Percentiles rank a stretch among this genome's conserved stretches.
phyloP scores from a whole-genome alignment of 495 filamentous ascomycete species.

The Ramalina peruviana region DNA sequence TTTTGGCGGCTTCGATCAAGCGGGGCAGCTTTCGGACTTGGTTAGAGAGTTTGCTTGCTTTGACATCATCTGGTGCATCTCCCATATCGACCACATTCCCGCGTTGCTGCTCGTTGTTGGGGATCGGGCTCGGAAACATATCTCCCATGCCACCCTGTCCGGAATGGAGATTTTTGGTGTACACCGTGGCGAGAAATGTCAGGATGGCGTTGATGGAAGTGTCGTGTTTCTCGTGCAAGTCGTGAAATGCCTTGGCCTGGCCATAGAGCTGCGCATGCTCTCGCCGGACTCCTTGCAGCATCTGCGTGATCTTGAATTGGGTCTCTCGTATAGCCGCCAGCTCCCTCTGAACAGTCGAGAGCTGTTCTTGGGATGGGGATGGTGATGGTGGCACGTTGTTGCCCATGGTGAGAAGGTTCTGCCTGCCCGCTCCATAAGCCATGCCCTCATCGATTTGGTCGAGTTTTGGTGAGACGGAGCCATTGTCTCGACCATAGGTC shows the following conservation, averaged over 20 bases:
- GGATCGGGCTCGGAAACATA: constrained; percentile 54
- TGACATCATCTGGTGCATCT: constrained; percentile 38
- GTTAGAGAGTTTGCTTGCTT: constrained; percentile 20
- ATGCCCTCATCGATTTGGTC: constrained; percentile 16
- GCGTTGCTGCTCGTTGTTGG: constrained; percentile 42
- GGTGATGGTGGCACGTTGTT: constrained; percentile 30
- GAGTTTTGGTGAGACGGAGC: constrained; percentile 22
- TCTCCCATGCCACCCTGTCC: constrained; percentile 50
- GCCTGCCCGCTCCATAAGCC: constrained; percentile 4
- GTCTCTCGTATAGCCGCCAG: constrained; percentile 69
- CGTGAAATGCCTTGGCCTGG: constrained; percentile 80
- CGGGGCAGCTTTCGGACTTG: constrained; percentile 36
- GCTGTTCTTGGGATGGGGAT: constrained; percentile 70
- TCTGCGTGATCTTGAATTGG: constrained; percentile 66
- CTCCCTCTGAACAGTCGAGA: constrained; percentile 63
- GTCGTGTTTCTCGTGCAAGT: constrained; percentile 85
- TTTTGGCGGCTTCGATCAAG: constrained; percentile 27
- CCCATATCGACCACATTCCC: constrained; percentile 62
- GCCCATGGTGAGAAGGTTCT: constrained; percentile 26
- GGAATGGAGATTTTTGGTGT: constrained; percentile 57
- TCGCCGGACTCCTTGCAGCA: constrained; percentile 61
- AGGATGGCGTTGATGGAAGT: constrained; percentile 97
- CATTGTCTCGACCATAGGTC: constrained; percentile 23
- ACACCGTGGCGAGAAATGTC: constrained; percentile 91
- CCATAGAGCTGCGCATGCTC: constrained; percentile 83